Evolutionary conservation across 257 asterid genomes (phyloP).

Genomic region (Lantana camara): DNA sequence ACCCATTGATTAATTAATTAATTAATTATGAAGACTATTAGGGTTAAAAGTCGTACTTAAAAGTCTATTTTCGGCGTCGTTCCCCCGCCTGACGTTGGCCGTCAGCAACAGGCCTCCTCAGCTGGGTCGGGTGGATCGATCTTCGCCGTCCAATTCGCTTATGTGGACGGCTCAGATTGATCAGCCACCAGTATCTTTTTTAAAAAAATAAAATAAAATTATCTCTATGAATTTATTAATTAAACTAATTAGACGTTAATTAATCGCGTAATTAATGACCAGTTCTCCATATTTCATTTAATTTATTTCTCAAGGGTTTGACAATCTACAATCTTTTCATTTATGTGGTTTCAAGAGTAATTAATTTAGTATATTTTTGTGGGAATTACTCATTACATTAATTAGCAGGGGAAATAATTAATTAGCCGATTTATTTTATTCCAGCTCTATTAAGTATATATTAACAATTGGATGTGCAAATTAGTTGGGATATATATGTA

Average conservation of each 20-base stretch:
- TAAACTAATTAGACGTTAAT: too few species aligned
- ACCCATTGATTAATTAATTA: conserved; percentile 16
- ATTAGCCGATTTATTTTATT: too few species aligned
- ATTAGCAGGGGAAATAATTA: too few species aligned
- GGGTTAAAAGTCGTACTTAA: conserved; percentile 31
- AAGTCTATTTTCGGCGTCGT: conserved; percentile 31
- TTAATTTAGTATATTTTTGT: too few species aligned
- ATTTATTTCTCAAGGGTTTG: too few species aligned
- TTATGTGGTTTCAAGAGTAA: too few species aligned
- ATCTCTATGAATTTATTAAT: background rate
- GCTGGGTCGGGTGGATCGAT: conserved; percentile 24
- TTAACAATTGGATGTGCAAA: conserved; percentile 9
- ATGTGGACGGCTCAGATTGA: conserved; percentile 41
- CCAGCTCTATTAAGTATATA: too few species aligned
- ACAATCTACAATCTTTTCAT: too few species aligned
- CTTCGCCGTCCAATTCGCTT: background rate
- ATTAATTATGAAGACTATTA: background rate
- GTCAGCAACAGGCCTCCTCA: conserved; percentile 31
- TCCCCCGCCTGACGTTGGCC: conserved; percentile 37
- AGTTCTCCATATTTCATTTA: too few species aligned
- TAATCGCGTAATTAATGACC: too few species aligned
- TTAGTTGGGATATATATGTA: conserved; percentile 25
- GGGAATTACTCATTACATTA: background rate
- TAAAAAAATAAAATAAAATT: background rate
- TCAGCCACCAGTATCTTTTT: background rate